These are phyloP conservation scores for Pogostemon cablin DNA, from an alignment of 257 asterid genomes.

Conservation along the genomic window DNA sequence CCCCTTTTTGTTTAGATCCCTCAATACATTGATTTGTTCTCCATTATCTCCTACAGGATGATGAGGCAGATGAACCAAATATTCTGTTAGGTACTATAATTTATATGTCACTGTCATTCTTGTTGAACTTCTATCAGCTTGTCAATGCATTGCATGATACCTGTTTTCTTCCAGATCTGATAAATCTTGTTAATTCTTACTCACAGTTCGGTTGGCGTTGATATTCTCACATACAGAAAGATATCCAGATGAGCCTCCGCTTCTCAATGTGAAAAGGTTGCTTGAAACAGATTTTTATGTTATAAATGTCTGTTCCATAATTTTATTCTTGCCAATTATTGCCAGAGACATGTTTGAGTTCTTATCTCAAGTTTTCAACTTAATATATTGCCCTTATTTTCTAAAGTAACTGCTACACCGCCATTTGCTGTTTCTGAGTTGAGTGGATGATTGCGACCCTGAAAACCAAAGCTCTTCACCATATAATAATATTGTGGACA, in stretches of 20 bases:
- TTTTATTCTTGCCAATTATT: not conserved
- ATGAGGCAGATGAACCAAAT: constrained; percentile 69
- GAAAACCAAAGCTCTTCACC: constrained; percentile 10
- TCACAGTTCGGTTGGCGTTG: constrained; percentile 74
- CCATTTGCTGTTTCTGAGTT: not conserved
- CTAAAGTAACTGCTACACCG: constrained; percentile 8
- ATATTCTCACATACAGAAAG: constrained; percentile 88
- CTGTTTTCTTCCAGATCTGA: constrained; percentile 28
- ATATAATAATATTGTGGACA: not conserved
- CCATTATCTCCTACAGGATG: constrained; percentile 53
- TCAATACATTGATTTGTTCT: constrained; percentile 18
- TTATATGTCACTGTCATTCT: constrained; percentile 24
- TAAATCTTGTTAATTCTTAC: constrained; percentile 28
- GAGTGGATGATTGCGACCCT: not conserved
- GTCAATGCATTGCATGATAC: constrained; percentile 23
- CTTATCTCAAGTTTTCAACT: too few relatives aligned
- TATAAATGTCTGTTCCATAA: not conserved
- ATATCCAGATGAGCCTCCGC: constrained; percentile 96
- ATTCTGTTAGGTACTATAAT: constrained; percentile 58
- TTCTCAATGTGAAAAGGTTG: constrained; percentile 69
- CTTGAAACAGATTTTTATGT: constrained; percentile 12
- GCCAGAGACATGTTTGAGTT: not conserved
- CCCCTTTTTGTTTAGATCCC: constrained; percentile 7
- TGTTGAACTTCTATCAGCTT: constrained; percentile 31
- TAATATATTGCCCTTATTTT: constrained; percentile 2